These are phyloP conservation scores for Basipetospora chlamydospora DNA, from an alignment of 2,329 filamentous ascomycete genomes.

Conservation along the genomic window DNA sequence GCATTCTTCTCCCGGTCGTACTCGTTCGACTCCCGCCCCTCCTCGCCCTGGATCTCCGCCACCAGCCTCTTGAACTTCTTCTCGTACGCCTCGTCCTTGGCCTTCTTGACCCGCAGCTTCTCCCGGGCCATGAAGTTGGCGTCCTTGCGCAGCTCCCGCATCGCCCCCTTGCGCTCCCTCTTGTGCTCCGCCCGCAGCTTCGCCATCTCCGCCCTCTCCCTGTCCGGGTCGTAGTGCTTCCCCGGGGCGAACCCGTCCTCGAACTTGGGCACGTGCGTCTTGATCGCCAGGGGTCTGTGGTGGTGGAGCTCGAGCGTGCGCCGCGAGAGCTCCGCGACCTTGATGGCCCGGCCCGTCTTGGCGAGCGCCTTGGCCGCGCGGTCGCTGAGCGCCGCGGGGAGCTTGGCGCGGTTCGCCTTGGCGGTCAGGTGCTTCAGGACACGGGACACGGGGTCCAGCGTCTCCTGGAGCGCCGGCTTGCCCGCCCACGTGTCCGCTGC, in stretches of 20 bases:
- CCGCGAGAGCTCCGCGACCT: slow-evolving; percentile 49
- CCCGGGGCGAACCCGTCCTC: slow-evolving; percentile 89
- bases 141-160: slow-evolving; percentile 90
- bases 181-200: slow-evolving; percentile 86
- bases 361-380: slow-evolving; percentile 25
- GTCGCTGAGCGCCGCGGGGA: slow-evolving; percentile 28
- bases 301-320: slow-evolving; percentile 77
- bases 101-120: slow-evolving; percentile 83
- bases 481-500: slow-evolving; percentile 60
- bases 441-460: slow-evolving; percentile 50
- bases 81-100: slow-evolving; percentile 84
- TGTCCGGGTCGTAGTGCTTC: slow-evolving; percentile 94
- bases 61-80: slow-evolving; percentile 87
- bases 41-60: slow-evolving; percentile 90
- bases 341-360: slow-evolving; percentile 39
- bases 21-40: slow-evolving; percentile 70
- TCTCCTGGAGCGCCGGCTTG: slow-evolving; percentile 63
- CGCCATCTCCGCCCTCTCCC: slow-evolving; percentile 69
- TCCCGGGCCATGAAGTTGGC: slow-evolving; percentile 86
- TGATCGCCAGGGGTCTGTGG: slow-evolving; percentile 78
- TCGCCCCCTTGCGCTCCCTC: slow-evolving; percentile 84
- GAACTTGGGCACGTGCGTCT: slow-evolving; percentile 81
- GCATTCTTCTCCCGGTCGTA: slow-evolving; percentile 77
- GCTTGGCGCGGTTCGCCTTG: slow-evolving; percentile 32
- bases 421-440: slow-evolving; percentile 48